A percentile compares a stretch with the other conserved stretches of the same genome.
These are phyloP conservation scores for Sungouiella blattae DNA, from an alignment of 805 yeast genomes.

Conservation along the genomic window DNA sequence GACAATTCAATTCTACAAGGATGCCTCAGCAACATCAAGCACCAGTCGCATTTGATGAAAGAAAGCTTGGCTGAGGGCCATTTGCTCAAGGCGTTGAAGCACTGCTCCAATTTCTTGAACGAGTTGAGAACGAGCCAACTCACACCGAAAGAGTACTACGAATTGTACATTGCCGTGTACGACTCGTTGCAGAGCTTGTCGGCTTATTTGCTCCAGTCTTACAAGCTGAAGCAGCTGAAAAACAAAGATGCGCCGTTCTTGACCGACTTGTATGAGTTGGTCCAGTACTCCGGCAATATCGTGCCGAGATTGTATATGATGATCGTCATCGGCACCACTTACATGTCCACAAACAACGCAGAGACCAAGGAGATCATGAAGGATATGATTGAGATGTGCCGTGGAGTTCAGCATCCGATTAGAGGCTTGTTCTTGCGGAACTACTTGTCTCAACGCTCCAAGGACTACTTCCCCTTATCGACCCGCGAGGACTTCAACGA, in stretches of 20 bases:
- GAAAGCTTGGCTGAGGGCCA: constrained; percentile 62
- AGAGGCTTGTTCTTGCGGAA: constrained; percentile 88
- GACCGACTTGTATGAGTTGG: constrained; percentile 89
- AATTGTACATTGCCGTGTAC: constrained; percentile 76
- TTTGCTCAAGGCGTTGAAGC: constrained; percentile 84
- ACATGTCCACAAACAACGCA: constrained; percentile 71
- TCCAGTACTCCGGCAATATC: constrained; percentile 92
- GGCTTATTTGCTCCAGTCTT: constrained; percentile 59
- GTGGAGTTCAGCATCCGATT: constrained; percentile 94
- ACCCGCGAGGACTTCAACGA: constrained; percentile 48
- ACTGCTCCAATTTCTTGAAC: constrained; percentile 75
- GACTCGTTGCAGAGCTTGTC: constrained; percentile 76
- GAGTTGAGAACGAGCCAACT: constrained; percentile 75
- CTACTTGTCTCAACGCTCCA: constrained; percentile 80
- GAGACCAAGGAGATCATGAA: constrained; percentile 84
- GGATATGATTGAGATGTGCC: constrained; percentile 96
- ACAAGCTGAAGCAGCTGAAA: constrained; percentile 54
- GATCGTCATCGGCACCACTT: constrained; percentile 93
- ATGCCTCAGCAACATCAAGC: constrained; percentile 47
- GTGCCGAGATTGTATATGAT: constrained; percentile 88
- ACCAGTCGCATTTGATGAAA: constrained; percentile 73
- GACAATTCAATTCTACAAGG: constrained; percentile 7
- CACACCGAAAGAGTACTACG: constrained; percentile 91
- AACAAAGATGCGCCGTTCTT: constrained; percentile 38
- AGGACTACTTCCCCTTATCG: constrained; percentile 53